Base-by-base conservation (phyloP, 768 basidiomycete species). In the Tricholoma bakamatsutake region DNA sequence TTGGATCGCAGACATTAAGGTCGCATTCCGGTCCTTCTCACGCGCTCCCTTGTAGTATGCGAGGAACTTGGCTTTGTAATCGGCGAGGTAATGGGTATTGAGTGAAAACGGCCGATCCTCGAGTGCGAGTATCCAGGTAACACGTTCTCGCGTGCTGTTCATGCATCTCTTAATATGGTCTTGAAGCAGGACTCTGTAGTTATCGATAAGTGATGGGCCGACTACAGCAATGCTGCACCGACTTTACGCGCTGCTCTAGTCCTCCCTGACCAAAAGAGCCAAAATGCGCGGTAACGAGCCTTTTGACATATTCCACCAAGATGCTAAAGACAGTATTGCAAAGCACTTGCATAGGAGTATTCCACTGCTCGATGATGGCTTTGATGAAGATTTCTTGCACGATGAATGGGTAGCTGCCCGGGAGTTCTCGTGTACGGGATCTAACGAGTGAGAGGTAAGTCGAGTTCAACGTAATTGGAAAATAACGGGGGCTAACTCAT, bases 401-500 rank as follows among this genome's bases (percentile, higher is more conserved):
- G 0, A 82, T 70, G 57, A 84, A 88, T 0, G 87, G 87, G 57
- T 81, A 85, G 57, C 79, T 77, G 12, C 80, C 83, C 0, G 87
- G 87, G 0, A 90, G 75, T 61, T 90, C 87, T 1, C 89, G 80
- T 0, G 87, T 84, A 3, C 83, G 77, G 1, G 88, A 80, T 18
- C 89, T 90, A 54, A 10, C 39, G 31, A 51, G 40, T 13, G 27
- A 51, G 30, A 33, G 8, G 8, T 13, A 50, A 6, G 12, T 9
- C 1, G 39, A 42, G 8, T 21, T 28, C 12, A 3, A 21, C 21
- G 57, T 18, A 12, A 17, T 37, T 18, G 4, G 0, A 12, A 10
- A 33, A 4, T 8, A 10, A 45, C 21, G 10, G 0, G 4, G 10
- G 69, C 80, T 21, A 62, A 85, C 86, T 69, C 61, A 27, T 73